Percentiles rank a stretch among this genome's conserved stretches.
phyloP scores from a whole-genome alignment of 2,329 filamentous ascomycete genomes.

The Pseudogymnoascus sp. region DNA sequence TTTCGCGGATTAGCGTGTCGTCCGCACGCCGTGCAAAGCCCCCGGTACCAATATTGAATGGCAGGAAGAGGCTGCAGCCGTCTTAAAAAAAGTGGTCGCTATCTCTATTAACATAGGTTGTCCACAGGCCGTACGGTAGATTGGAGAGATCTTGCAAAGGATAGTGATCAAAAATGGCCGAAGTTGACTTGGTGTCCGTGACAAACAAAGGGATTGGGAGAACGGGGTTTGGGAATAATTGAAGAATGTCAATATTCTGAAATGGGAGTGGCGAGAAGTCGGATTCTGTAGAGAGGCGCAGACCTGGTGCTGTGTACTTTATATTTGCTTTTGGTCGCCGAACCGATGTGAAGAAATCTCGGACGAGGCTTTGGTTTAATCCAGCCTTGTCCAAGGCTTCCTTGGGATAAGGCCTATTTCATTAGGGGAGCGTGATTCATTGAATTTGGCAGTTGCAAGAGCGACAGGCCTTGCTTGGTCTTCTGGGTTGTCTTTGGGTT shows the following conservation, averaged over 20 bases:
- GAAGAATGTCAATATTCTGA: slow-evolving; percentile 1
- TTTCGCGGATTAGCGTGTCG: slow-evolving; percentile 13
- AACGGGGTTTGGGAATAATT: not conserved
- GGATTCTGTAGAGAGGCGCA: slow-evolving; percentile 9
- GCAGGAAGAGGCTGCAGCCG: slow-evolving; percentile 12
- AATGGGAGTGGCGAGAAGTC: slow-evolving; percentile 9
- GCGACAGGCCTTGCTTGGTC: slow-evolving; percentile 13
- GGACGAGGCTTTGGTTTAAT: slow-evolving; percentile 12
- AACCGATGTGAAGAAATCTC: slow-evolving; percentile 12
- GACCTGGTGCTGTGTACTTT: slow-evolving; percentile 14
- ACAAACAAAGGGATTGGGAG: slow-evolving; percentile 15
- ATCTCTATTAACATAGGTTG: slow-evolving; percentile 3
- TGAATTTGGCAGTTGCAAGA: slow-evolving; percentile 10
- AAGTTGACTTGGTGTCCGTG: slow-evolving; percentile 13
- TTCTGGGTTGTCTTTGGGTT: slow-evolving; percentile 10
- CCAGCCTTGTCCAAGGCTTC: slow-evolving; percentile 11
- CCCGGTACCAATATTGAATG: slow-evolving; percentile 10
- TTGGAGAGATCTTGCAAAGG: slow-evolving; percentile 11
- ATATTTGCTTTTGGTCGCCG: slow-evolving; percentile 12
- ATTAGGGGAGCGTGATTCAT: not conserved
- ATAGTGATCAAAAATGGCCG: slow-evolving; percentile 10
- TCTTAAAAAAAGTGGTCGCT: slow-evolving; percentile 12
- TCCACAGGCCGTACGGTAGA: slow-evolving; percentile 14
- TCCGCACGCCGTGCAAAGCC: slow-evolving; percentile 14
- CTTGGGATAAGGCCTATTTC: slow-evolving; percentile 12